Evolutionary conservation across 129 eudicot species (phyloP), one percentile per base, ranked within the genome.

Genomic region (Sambucus nigra): DNA sequence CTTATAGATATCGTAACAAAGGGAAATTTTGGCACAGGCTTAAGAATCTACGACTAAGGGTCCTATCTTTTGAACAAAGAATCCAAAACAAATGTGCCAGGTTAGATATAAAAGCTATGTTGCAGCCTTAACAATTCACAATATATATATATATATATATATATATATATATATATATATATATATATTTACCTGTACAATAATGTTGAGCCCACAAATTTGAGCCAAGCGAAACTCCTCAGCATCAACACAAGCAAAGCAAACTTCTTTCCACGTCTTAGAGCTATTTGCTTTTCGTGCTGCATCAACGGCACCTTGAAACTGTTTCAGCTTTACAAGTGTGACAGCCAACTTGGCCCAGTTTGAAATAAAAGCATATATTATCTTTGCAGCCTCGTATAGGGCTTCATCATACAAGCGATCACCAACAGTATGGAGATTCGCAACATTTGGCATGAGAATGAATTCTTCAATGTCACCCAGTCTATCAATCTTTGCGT

Each of bases 151-250:
- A n/a, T n/a, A n/a, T n/a, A n/a, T n/a, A n/a, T n/a, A n/a, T n/a
- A n/a, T n/a, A n/a, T n/a, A n/a, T n/a, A n/a, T n/a, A n/a, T n/a
- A n/a, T n/a, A n/a, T n/a, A n/a, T n/a, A n/a, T n/a, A 52, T 25
- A 42, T 5, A 22, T 17, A 25, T 16, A 38, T 32, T 54, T 50
- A 88, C 97, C 95, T 89, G 98, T 14, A 85, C 84, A 33, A 89
- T 89, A 29, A 89, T 78, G 69, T 89, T 81, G 60, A 89, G 94
- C 33, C 98, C 98, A 67, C 95, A 85, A 28, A 89, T 89, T 54
- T 89, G 98, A 20, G 98, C 98, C 75, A 89, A 81, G 21, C 95
- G 92, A 73, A 89, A 89, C 77, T 89, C 98, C 78, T 89, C 98
- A 16, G 93, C 95, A 57, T 89, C 95, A 22, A 89, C 94, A 85